A percentile compares a stretch with the other conserved stretches of the same genome.
phyloP scores from a whole-genome alignment of 495 filamentous ascomycete genomes.

The Penicillium psychrofluorescens region DNA sequence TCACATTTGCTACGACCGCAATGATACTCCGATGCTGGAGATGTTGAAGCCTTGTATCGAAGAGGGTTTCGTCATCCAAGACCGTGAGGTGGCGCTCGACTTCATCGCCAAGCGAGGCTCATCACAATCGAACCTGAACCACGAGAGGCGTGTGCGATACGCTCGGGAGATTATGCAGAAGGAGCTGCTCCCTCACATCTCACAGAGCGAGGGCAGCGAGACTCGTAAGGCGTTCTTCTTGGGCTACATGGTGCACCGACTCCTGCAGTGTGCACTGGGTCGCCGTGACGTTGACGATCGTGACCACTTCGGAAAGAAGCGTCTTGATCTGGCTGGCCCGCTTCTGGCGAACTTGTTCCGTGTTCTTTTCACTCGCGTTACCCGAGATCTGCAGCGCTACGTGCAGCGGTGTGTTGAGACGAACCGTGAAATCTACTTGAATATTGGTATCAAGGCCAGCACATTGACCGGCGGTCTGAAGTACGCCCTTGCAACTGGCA shows the following conservation, averaged over 20 bases:
- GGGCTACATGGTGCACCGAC: conserved; percentile 95
- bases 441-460: conserved; percentile 81
- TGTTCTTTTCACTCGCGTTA: conserved; percentile 75
- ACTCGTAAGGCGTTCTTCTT: conserved; percentile 97
- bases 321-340: conserved; percentile 90
- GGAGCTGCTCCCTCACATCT: conserved; percentile 93
- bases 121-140: conserved; percentile 58
- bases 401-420: conserved; percentile 86
- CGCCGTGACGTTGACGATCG: conserved; percentile 90
- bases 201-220: conserved; percentile 91
- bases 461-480: conserved; percentile 90
- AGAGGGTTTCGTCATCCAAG: conserved; percentile 92
- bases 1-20: conserved; percentile 92
- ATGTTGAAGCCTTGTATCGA: conserved; percentile 95
- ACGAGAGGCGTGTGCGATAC: conserved; percentile 82
- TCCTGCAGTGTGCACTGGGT: conserved; percentile 85
- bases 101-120: conserved; percentile 90
- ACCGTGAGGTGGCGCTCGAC: conserved; percentile 90
- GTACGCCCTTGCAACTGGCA: conserved; percentile 96
- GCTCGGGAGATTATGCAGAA: conserved; percentile 93
- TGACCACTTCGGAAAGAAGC: conserved; percentile 99
- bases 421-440: conserved; percentile 79
- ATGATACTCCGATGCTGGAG: conserved; percentile 94
- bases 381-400: conserved; percentile 80
- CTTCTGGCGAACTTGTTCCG: conserved; percentile 91